Base-by-base conservation (phyloP, 306 rosid genomes). In the Lathyrus tuberosus region DNA sequence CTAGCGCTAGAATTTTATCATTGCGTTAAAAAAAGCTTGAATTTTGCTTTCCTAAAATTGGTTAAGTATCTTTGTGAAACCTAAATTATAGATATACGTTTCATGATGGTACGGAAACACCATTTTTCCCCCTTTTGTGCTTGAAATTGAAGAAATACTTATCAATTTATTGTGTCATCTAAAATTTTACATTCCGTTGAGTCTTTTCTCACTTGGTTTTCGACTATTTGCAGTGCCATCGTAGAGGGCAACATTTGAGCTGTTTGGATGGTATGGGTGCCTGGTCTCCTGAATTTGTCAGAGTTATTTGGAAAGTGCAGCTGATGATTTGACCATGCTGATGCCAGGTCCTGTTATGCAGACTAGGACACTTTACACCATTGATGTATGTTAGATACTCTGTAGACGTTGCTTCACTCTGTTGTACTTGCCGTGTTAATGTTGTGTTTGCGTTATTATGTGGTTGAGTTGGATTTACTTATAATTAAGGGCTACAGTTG, bases 191-290 rank as follows among this genome's bases (percentile, higher is more conserved):
- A 10, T 22, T 11, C 5, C 5, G 8, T 3, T 54, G 35, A 1
- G 26, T 17, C 15, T 44, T 3, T 49, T n/a, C 26, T 78, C 46
- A 58, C 67, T 30, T n/a, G 28, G 14, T 68, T 57, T 14, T 24
- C 65, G n/a, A 13, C 40, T 35, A 42, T 64, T 22, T 70, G 76
- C 81, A 85, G 89, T 85, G 89, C 89, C 89, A 13, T 82, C 89
- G 2, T 85, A 85, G 73, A 38, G 12, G 49, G 38, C 58, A 28
- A 42, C 5, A 20, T 66, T 17, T 57, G 18, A 6, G 63, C 63
- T 57, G 41, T 57, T 57, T 28, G 3, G 20, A 57, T 28, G 62
- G 59, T 20, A 24, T 6, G 63, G 7, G 40, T 14, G 4, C 41
- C 40, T 13, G 20, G 10, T 57, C 41, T 28, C 17, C 20, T 28